These are phyloP conservation scores for Escallonia herrerae DNA, from an alignment of 129 eudicot species.

Conservation along the genomic window DNA sequence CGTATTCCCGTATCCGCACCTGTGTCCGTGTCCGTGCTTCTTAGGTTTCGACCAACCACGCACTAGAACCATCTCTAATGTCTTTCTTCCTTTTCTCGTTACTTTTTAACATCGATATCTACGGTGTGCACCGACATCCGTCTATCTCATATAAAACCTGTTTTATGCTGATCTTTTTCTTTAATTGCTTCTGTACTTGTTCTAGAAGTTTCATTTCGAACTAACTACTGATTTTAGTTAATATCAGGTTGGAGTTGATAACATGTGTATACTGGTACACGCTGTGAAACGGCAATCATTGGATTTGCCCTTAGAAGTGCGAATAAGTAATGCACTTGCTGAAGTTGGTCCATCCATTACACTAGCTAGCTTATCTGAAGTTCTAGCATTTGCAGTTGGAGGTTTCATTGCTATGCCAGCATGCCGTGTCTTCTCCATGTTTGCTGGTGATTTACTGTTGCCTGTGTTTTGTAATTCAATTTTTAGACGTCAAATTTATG, in stretches of 20 bases:
- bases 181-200: neutral
- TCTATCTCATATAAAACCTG: too few species aligned
- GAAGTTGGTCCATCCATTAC: slow-evolving; percentile 77
- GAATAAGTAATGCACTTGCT: slow-evolving; percentile 59
- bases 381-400: slow-evolving; percentile 73
- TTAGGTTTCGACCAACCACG: too few species aligned
- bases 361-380: slow-evolving; percentile 62
- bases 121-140: too few species aligned
- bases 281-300: slow-evolving; percentile 54
- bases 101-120: too few species aligned
- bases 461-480: neutral
- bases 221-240: too few species aligned
- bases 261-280: slow-evolving; percentile 68
- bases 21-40: too few species aligned
- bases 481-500: neutral
- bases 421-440: slow-evolving; percentile 69
- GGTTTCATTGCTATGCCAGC: slow-evolving; percentile 75
- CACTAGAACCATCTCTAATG: too few species aligned
- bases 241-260: slow-evolving; percentile 66
- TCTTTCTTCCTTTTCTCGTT: too few species aligned
- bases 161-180: too few species aligned
- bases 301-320: slow-evolving; percentile 49
- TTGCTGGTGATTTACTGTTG: slow-evolving; percentile 38
- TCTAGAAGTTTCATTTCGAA: neutral
- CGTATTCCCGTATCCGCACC: too few species aligned